A percentile compares a stretch with the other conserved stretches of the same genome.
Evolutionary conservation across 2,329 filamentous ascomycete species (phyloP).

Genomic region (Albophoma yamanashiensis): DNA sequence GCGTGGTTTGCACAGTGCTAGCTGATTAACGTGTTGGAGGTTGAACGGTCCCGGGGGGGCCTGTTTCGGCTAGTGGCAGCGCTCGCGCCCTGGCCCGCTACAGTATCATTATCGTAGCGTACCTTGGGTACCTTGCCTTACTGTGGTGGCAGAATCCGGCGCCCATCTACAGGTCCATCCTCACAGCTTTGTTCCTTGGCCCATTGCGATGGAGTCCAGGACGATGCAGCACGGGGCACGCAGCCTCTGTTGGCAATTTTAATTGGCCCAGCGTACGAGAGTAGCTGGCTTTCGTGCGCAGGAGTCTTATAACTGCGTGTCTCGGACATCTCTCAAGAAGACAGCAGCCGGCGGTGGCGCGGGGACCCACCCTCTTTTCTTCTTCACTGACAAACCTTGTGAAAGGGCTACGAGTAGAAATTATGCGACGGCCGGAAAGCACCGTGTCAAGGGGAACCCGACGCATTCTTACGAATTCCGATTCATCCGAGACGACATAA

Average conservation of each 20-base stretch:
- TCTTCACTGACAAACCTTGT: not conserved
- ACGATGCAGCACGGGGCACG: not conserved
- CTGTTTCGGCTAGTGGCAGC: not conserved
- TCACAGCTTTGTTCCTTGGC: too few relatives aligned
- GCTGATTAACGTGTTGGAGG: not conserved
- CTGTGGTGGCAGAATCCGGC: not conserved
- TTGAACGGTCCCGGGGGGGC: not conserved
- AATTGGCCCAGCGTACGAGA: too few relatives aligned
- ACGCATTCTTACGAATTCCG: slow-evolving; percentile 24
- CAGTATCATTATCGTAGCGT: too few relatives aligned
- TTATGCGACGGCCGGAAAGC: not conserved
- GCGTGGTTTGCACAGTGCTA: not conserved
- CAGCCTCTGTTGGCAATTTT: not conserved
- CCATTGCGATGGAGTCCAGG: not conserved
- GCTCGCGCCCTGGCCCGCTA: not conserved
- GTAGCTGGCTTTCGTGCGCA: too few relatives aligned
- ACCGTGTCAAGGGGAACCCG: not conserved
- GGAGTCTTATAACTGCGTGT: too few relatives aligned
- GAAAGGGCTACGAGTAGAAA: not conserved
- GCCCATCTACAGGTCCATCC: not conserved
- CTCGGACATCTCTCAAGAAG: too few relatives aligned
- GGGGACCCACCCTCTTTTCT: not conserved
- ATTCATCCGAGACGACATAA: slow-evolving; percentile 31
- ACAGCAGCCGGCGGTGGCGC: not conserved
- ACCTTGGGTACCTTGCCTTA: too few relatives aligned